These are phyloP conservation scores for Coemansia sp. DNA, from an alignment of 192 early-diverging fungal species.

Conservation along the genomic window DNA sequence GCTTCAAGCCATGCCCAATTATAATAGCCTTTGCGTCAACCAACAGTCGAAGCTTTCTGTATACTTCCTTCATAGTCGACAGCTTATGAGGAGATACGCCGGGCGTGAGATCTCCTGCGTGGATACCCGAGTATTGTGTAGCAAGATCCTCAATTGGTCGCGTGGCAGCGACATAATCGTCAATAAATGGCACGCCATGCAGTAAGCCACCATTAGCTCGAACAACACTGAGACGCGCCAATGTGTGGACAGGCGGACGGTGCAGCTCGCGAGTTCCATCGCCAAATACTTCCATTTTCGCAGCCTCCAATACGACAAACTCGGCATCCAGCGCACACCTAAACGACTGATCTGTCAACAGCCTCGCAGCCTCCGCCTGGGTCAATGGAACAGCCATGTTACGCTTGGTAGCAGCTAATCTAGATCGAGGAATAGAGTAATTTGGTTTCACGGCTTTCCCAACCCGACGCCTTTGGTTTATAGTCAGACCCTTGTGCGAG, in stretches of 20 bases:
- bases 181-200: constrained; percentile 87
- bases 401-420: constrained; percentile 15
- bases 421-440: neutral
- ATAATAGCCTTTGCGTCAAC: constrained; percentile 91
- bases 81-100: constrained; percentile 72
- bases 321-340: constrained; percentile 87
- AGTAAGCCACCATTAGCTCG: constrained; percentile 73
- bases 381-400: constrained; percentile 45
- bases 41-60: constrained; percentile 87
- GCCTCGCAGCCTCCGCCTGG: constrained; percentile 29
- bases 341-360: constrained; percentile 30
- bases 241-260: constrained; percentile 75
- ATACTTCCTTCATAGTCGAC: constrained; percentile 90
- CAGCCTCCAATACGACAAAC: constrained; percentile 87
- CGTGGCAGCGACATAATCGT: constrained; percentile 89
- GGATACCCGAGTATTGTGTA: constrained; percentile 94
- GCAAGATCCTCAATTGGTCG: constrained; percentile 90
- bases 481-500: constrained; percentile 8
- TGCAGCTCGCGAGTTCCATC: constrained; percentile 88
- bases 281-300: constrained; percentile 87
- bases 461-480: neutral
- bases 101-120: constrained; percentile 83
- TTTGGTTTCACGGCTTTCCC: neutral
- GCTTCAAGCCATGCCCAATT: constrained; percentile 93
- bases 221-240: constrained; percentile 91